Base-by-base conservation (phyloP, 1,284 basidiomycete genomes). In the Ganoderma sp. region DNA sequence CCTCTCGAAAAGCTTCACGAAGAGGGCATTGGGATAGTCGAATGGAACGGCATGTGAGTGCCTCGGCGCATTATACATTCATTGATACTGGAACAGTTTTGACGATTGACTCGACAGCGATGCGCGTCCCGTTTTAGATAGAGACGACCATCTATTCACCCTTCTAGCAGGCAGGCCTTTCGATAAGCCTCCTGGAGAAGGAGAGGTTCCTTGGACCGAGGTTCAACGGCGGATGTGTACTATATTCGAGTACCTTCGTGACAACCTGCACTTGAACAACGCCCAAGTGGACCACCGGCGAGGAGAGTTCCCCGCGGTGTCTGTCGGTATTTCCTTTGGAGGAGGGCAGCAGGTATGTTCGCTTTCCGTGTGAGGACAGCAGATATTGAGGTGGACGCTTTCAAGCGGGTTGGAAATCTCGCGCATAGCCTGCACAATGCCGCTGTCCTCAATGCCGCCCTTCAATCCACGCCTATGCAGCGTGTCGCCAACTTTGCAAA, bases 261-360 rank as follows among this genome's bases (percentile, higher is more conserved):
- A 50, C 19, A 50, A 50, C 22, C 15, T 50, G 22, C 48, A n/a
- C 19, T 25, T 50, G 19, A n/a, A 19, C 19, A 50, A 50, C 9
- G 19, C 19, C 8, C 48, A 50, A 8, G 17, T 50, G 7, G 19
- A 25, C 48, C 48, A 50, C 25, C 52, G 52, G 3, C 52, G 52
- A 8, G 52, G 52, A 14, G 32, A 54, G 25, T 54, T 28, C 22
- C 25, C 22, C 7, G 52, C 52, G 15, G 52, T 54, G 4, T 8
- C 52, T 6, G 3, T 4, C 8, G 52, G 52, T 12, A 54, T 54
- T 14, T 28, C 25, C 1, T 54, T 54, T 22, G 52, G 52, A 14
- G 52, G 52, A 19, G 52, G 52, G 19, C 52, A 54, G 52, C n/a
- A 25, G n/a, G 52, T 54, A 54, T 12, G 52, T 28, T 32, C 52